Percentiles rank a stretch among this genome's conserved stretches.
Evolutionary conservation across 169 alveolate genomes (phyloP).

Genomic region (Eimeria maxima): DNA sequence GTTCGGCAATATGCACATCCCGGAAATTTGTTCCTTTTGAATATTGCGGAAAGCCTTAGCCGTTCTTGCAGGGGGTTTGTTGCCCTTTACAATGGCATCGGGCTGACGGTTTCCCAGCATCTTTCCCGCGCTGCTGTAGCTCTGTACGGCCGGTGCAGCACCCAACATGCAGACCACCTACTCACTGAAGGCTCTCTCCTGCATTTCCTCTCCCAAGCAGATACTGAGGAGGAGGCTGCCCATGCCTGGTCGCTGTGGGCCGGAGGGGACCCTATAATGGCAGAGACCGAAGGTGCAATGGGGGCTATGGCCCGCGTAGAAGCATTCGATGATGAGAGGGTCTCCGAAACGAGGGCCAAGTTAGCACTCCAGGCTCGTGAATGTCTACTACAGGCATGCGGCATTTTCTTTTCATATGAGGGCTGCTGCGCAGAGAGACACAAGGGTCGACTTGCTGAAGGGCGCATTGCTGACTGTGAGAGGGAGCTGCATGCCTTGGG

Average conservation of each 20-base stretch:
- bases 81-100: constrained; percentile 44
- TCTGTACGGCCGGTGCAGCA: constrained; percentile 46
- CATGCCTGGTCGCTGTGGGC: constrained; percentile 53
- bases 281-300: not conserved
- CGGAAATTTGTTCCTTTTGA: constrained; percentile 15
- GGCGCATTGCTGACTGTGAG: constrained; percentile 43
- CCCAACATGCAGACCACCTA: constrained; percentile 47
- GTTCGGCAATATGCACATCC: constrained; percentile 41
- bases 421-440: constrained; percentile 43
- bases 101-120: constrained; percentile 40
- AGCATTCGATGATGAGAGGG: not conserved
- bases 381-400: constrained; percentile 59
- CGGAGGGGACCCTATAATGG: constrained; percentile 7
- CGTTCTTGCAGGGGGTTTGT: constrained; percentile 27
- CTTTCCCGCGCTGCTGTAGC: constrained; percentile 60
- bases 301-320: not conserved
- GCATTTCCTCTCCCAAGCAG: constrained; percentile 44
- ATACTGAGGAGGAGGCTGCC: constrained; percentile 36
- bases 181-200: constrained; percentile 47
- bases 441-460: constrained; percentile 35
- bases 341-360: constrained; percentile 33
- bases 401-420: constrained; percentile 55
- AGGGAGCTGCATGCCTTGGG: constrained; percentile 53
- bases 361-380: constrained; percentile 48
- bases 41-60: constrained; percentile 10